These are phyloP conservation scores for Synchytrium microbalum DNA, from an alignment of 371 early-diverging fungal species.

Conservation along the genomic window DNA sequence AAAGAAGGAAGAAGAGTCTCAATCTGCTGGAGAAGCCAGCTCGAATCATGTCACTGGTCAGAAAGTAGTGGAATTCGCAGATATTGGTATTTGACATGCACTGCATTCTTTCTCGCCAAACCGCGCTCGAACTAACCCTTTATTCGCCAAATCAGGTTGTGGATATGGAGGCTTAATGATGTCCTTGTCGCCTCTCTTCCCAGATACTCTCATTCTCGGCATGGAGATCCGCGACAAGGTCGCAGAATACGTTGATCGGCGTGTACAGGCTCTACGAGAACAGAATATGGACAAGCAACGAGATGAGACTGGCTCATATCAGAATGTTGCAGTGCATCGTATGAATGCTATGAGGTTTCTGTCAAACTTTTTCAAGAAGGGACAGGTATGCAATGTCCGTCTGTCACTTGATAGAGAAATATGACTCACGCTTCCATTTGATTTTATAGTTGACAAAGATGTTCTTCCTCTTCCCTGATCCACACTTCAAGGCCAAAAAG, in stretches of 20 bases:
- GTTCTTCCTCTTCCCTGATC: slow-evolving; percentile 96
- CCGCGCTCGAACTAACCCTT: not conserved
- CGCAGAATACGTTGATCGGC: slow-evolving; percentile 83
- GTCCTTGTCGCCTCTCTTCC: slow-evolving; percentile 81
- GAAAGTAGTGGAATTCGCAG: slow-evolving; percentile 86
- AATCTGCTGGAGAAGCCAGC: not conserved
- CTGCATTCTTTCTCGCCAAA: not conserved
- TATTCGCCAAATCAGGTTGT: slow-evolving; percentile 44
- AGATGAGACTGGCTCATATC: slow-evolving; percentile 61
- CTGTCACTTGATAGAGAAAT: not conserved
- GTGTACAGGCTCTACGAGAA: slow-evolving; percentile 79
- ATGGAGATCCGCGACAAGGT: slow-evolving; percentile 99
- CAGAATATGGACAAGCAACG: slow-evolving; percentile 48
- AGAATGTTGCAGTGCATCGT: slow-evolving; percentile 91
- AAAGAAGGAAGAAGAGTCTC: slow-evolving; percentile 14
- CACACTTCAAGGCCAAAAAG: slow-evolving; percentile 99
- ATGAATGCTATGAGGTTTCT: slow-evolving; percentile 99
- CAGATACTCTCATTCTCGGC: slow-evolving; percentile 87
- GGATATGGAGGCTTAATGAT: slow-evolving; percentile 98
- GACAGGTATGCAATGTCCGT: slow-evolving; percentile 49
- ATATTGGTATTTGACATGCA: slow-evolving; percentile 67
- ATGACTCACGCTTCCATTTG: not conserved
- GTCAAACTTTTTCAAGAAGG: slow-evolving; percentile 96
- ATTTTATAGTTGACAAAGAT: slow-evolving; percentile 76
- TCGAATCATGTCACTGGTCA: not conserved